Percentiles rank a stretch among this genome's conserved stretches.
Evolutionary conservation across 331 rosid genomes (phyloP).

Genomic region (Pyracantha coccinea): DNA sequence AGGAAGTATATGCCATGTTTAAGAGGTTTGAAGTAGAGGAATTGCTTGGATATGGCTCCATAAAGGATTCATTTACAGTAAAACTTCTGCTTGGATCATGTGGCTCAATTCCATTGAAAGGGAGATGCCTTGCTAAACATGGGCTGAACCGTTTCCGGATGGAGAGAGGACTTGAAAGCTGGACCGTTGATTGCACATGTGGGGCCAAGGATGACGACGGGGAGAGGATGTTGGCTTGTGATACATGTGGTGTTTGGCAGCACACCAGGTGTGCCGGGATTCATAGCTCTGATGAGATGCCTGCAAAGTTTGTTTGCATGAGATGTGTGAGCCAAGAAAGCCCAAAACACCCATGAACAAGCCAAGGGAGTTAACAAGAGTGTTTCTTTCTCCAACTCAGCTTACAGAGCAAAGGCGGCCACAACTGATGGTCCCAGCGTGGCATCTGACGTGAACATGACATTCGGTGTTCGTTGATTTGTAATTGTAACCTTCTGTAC

Average conservation of each 20-base stretch:
- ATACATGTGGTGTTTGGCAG: slow-evolving; percentile 67
- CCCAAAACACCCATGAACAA: neutral
- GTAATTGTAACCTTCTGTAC: slow-evolving; percentile 23
- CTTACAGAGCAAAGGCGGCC: slow-evolving; percentile 40
- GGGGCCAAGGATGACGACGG: slow-evolving; percentile 83
- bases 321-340: slow-evolving; percentile 26
- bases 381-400: slow-evolving; percentile 4
- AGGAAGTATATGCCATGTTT: slow-evolving; percentile 63
- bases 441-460: slow-evolving; percentile 29
- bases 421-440: slow-evolving; percentile 13
- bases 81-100: slow-evolving; percentile 43
- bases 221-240: slow-evolving; percentile 75
- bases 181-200: slow-evolving; percentile 68
- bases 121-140: slow-evolving; percentile 44
- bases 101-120: slow-evolving; percentile 39
- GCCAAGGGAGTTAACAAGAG: slow-evolving; percentile 7
- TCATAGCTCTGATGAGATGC: slow-evolving; percentile 27
- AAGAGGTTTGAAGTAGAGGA: slow-evolving; percentile 52
- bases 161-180: slow-evolving; percentile 64
- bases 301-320: slow-evolving; percentile 45
- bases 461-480: slow-evolving; percentile 44
- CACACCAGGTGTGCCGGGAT: slow-evolving; percentile 75
- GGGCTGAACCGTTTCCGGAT: slow-evolving; percentile 46
- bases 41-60: slow-evolving; percentile 39
- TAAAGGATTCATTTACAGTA: slow-evolving; percentile 32